Base-by-base conservation (phyloP, 1,284 basidiomycete genomes). In the Sanghuangporus baumii region DNA sequence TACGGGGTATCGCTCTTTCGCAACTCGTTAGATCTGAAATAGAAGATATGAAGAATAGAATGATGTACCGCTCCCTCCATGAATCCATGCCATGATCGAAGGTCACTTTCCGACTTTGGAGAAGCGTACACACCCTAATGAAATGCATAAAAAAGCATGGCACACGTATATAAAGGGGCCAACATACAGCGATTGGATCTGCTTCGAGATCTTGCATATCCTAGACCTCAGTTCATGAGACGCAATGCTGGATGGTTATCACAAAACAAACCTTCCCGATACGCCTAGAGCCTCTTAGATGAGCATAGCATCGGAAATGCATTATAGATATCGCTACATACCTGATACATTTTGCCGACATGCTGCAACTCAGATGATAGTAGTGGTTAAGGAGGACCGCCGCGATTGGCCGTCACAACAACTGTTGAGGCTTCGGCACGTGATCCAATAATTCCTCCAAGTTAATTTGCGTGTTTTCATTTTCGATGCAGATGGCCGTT, bases 1-100 rank as follows among this genome's bases (percentile, higher is more conserved):
- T 95, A 96, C 0, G 93, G 93, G 46, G 90, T 90, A 63, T 87
- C 85, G 60, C 83, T 71, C 91, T 94, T 67, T 31, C 6, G 60
- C 14, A 38, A 52, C 48, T 57, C 37, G 51, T 51, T 47, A 64
- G 36, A 51, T 60, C 40, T 23, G 47, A 51, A 20, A 63, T 12
- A 46, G 26, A n/a, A 36, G 65, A 18, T 48, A 18, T n/a, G 36
- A 38, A 36, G 20, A 47, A 31, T 36, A 31, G 40, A 1, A 6
- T 18, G 18, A 77, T 89, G 68, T 69, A 94, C 93, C 52, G 85
- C 81, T 61, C 89, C 93, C 68, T 84, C 86, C 67, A 96, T 86
- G 14, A 79, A 72, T 63, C 93, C 91, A 64, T 85, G 83, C 94
- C 93, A 95, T 65, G 84, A 74, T 64, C 88, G 84, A 23, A 94